Evolutionary conservation across 1,284 basidiomycete genomes (phyloP).

Genomic region (Irpex rosettiformis): DNA sequence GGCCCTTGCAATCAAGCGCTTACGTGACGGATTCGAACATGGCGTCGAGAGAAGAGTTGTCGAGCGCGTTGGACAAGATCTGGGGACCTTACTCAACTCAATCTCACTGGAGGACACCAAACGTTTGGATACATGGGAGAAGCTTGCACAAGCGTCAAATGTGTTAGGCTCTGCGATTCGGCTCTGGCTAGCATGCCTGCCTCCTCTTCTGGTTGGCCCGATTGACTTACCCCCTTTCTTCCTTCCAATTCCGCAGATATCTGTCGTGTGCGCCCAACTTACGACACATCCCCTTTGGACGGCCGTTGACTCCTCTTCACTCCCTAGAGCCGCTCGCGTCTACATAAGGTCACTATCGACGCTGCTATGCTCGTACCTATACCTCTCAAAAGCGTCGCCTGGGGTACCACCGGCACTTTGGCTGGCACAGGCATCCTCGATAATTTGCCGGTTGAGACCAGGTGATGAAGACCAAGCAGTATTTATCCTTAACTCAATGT

Average conservation of each 20-base stretch:
- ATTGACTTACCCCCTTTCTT: slow-evolving; percentile 45
- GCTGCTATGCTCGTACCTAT: slow-evolving; percentile 52
- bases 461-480: slow-evolving; percentile 61
- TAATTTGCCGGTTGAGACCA: slow-evolving; percentile 52
- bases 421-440: slow-evolving; percentile 60
- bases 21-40: slow-evolving; percentile 39
- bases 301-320: slow-evolving; percentile 1
- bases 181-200: slow-evolving; percentile 59
- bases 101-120: background rate
- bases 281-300: slow-evolving; percentile 46
- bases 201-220: slow-evolving; percentile 34
- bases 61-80: slow-evolving; percentile 29
- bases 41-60: slow-evolving; percentile 39
- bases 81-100: slow-evolving; percentile 27
- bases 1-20: slow-evolving; percentile 29
- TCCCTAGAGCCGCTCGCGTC: slow-evolving; percentile 30
- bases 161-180: slow-evolving; percentile 50
- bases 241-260: slow-evolving; percentile 54
- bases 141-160: slow-evolving; percentile 31
- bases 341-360: slow-evolving; percentile 49
- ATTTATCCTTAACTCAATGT: slow-evolving; percentile 34
- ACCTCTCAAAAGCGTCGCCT: slow-evolving; percentile 52
- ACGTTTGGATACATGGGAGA: slow-evolving; percentile 17
- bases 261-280: slow-evolving; percentile 46
- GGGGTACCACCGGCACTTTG: slow-evolving; percentile 53